A percentile compares a stretch with the other conserved stretches of the same genome.
These are phyloP conservation scores for Aureobasidium vineae DNA, from an alignment of 2,329 filamentous ascomycete species.

Conservation along the genomic window DNA sequence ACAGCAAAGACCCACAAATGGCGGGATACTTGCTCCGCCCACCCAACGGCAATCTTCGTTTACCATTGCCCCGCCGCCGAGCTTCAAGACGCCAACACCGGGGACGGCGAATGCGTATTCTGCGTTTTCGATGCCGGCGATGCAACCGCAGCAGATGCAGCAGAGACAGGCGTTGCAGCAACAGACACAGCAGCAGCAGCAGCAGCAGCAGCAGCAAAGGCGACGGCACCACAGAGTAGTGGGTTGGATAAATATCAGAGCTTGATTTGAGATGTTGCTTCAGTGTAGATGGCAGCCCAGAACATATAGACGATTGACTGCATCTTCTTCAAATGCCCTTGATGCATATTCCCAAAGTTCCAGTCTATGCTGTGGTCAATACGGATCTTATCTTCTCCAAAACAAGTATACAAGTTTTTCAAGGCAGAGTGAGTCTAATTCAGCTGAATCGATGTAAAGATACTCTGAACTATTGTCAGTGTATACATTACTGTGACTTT, in stretches of 20 bases:
- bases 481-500: background rate
- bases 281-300: background rate
- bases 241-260: slow-evolving; percentile 69
- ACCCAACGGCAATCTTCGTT: slow-evolving; percentile 49
- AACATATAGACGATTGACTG: background rate
- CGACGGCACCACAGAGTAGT: slow-evolving; percentile 24
- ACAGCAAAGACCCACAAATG: slow-evolving; percentile 20
- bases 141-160: slow-evolving; percentile 25
- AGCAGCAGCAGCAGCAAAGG: slow-evolving; percentile 30
- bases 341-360: background rate
- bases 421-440: no score
- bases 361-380: no score
- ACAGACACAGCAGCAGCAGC: slow-evolving; percentile 35
- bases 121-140: slow-evolving; percentile 3
- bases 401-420: no score
- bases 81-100: slow-evolving; percentile 39
- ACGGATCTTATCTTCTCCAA: no score
- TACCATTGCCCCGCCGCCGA: slow-evolving; percentile 58
- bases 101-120: slow-evolving; percentile 42
- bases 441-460: background rate
- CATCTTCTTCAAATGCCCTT: background rate
- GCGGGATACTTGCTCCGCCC: slow-evolving; percentile 13
- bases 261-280: slow-evolving; percentile 39
- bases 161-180: slow-evolving; percentile 13
- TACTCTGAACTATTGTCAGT: background rate